Percentiles rank a stretch among this genome's conserved stretches.
Evolutionary conservation across 2,329 filamentous ascomycete genomes (phyloP).

Genomic region (Sclerotinia borealis): DNA sequence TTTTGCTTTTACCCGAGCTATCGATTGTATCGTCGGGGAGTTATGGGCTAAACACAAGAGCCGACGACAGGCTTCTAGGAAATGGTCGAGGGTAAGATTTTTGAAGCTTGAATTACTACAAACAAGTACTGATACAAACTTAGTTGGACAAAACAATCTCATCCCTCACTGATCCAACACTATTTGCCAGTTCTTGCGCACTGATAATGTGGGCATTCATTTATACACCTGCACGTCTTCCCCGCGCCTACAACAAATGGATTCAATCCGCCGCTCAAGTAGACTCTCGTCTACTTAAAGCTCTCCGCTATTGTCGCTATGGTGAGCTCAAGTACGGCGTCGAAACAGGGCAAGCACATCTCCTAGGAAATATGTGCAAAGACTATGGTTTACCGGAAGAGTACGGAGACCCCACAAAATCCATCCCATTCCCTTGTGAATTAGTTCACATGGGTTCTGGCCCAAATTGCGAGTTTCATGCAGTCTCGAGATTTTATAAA

Average conservation of each 20-base stretch:
- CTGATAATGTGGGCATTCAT: conserved; percentile 89
- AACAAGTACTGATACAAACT: neutral
- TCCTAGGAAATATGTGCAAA: conserved; percentile 65
- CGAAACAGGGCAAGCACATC: conserved; percentile 61
- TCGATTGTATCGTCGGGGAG: conserved; percentile 64
- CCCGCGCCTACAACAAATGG: conserved; percentile 72
- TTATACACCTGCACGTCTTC: conserved; percentile 65
- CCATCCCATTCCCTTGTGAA: conserved; percentile 71
- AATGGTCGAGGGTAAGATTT: conserved; percentile 36
- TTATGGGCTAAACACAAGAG: conserved; percentile 51
- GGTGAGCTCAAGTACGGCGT: conserved; percentile 65
- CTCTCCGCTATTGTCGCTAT: conserved; percentile 59
- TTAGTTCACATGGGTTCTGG: conserved; percentile 77
- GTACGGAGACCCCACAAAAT: conserved; percentile 62
- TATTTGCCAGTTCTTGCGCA: conserved; percentile 67
- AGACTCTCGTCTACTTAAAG: conserved; percentile 67
- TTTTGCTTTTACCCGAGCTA: conserved; percentile 66
- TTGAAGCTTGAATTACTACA: neutral
- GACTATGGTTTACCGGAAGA: conserved; percentile 62
- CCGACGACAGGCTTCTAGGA: conserved; percentile 39
- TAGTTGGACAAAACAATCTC: conserved; percentile 35
- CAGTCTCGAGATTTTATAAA: conserved; percentile 57
- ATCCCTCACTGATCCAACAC: conserved; percentile 53
- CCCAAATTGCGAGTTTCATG: conserved; percentile 68
- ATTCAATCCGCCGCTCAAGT: conserved; percentile 71